phyloP scores from a whole-genome alignment of 2,329 filamentous ascomycete genomes.

The Aspergillus versicolor region DNA sequence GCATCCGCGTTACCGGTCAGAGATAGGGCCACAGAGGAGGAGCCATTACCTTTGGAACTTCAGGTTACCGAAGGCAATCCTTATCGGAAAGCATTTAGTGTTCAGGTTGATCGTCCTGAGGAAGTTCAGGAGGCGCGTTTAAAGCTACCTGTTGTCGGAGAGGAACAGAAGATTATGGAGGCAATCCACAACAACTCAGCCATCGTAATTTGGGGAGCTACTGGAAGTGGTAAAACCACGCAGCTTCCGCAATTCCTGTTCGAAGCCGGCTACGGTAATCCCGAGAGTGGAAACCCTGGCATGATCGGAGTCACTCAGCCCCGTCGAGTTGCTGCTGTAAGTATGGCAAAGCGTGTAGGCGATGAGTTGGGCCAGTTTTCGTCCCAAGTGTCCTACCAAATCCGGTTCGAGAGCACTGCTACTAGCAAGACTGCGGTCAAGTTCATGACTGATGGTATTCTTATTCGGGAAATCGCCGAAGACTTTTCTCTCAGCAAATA shows the following conservation, averaged over 20 bases:
- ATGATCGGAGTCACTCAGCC: slow-evolving; percentile 96
- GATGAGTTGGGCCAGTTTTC: slow-evolving; percentile 78
- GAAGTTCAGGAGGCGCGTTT: slow-evolving; percentile 77
- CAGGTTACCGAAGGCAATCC: slow-evolving; percentile 41
- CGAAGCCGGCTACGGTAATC: slow-evolving; percentile 85
- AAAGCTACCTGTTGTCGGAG: slow-evolving; percentile 83
- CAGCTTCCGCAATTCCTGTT: slow-evolving; percentile 96
- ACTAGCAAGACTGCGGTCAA: slow-evolving; percentile 83
- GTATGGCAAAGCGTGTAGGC: slow-evolving; percentile 89
- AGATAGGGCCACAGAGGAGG: slow-evolving; percentile 34
- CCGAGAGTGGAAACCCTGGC: slow-evolving; percentile 75
- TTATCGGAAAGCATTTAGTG: slow-evolving; percentile 71
- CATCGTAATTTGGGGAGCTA: slow-evolving; percentile 89
- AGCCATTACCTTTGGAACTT: slow-evolving; percentile 41
- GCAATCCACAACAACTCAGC: slow-evolving; percentile 88
- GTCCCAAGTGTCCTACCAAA: slow-evolving; percentile 84
- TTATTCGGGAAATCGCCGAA: slow-evolving; percentile 85
- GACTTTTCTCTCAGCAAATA: slow-evolving; percentile 89
- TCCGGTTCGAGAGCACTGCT: slow-evolving; percentile 87
- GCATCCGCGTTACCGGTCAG: slow-evolving; percentile 31
- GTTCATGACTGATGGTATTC: slow-evolving; percentile 98
- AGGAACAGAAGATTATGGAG: slow-evolving; percentile 98
- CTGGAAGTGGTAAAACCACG: slow-evolving; percentile 96
- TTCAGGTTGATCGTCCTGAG: slow-evolving; percentile 66
- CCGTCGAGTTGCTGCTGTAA: slow-evolving; percentile 89